Evolutionary conservation across 768 basidiomycete genomes (phyloP), one percentile per base, ranked within the genome.

Genomic region (Amanita polypyramis): DNA sequence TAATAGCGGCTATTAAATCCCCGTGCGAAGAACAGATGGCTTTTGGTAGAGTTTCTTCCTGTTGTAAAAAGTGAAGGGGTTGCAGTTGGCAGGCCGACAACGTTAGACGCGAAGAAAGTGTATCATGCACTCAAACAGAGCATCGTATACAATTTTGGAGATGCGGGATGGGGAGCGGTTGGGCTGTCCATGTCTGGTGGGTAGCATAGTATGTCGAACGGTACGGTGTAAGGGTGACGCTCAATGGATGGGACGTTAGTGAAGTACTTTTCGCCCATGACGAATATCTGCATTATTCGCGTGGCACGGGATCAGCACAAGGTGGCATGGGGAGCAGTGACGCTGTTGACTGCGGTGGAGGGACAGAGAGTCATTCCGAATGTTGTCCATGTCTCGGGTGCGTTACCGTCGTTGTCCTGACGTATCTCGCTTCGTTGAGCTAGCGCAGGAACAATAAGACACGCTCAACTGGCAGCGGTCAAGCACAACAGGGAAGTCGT

Each of bases 241-340:
- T 54, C 42, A 54, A 32, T 30, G 21, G 38, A 8, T 3, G 27
- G n/a, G n/a, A n/a, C 7, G 17, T 20, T 55, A 93, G 92, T 94
- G 48, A 90, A 92, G 62, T 94, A 94, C 56, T 88, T 81, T 55
- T 93, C 91, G 0, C 84, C 89, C 0, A 74, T 74, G 11, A 94
- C 90, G 2, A 80, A 82, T 53, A 69, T 93, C 0, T 88, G 84
- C 56, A 92, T 95, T 58, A 76, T 94, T 36, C 84, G 91, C 36
- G 85, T 92, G 23, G 83, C 83, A 25, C 70, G 92, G 45, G 87
- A 89, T 43, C 85, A 87, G 50, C 80, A 89, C 58, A 75, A 73
- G 3, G 75, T 85, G 30, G 84, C 86, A 0, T 89, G 87, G 86
- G 89, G 78, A 0, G 85, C 80, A 0, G 57, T 90, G 15, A 87